A percentile compares a stretch with the other conserved stretches of the same genome.
These are phyloP conservation scores for Neurospora sp. DNA, from an alignment of 495 filamentous ascomycete genomes.

Conservation along the genomic window DNA sequence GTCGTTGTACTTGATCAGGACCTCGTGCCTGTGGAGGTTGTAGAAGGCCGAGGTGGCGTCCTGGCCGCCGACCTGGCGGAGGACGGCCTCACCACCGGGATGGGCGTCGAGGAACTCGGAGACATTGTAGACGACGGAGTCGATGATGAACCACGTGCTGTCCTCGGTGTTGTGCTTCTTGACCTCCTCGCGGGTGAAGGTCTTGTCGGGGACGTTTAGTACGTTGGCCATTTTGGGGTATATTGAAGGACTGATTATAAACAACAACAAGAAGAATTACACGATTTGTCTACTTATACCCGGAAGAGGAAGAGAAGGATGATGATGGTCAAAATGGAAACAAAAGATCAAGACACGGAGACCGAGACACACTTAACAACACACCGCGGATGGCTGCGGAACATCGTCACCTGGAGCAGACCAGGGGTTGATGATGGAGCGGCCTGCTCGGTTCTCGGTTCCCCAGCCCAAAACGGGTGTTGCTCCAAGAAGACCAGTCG, in stretches of 20 bases:
- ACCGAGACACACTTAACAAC: not conserved
- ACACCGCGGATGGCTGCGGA: not conserved
- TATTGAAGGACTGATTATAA: not conserved
- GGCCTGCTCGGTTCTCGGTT: not conserved
- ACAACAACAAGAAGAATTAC: not conserved
- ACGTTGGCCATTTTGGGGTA: not conserved
- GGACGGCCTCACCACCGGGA: constrained; percentile 73
- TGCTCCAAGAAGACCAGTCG: not conserved
- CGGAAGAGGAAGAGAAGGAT: not conserved
- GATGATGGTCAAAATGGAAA: not conserved
- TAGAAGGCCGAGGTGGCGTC: constrained; percentile 87
- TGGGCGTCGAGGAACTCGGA: constrained; percentile 88
- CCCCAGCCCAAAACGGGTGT: not conserved
- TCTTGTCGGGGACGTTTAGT: constrained; percentile 25
- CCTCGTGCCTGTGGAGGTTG: constrained; percentile 88
- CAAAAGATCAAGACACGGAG: not conserved
- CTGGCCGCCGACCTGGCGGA: constrained; percentile 72
- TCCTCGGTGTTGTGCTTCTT: constrained; percentile 76
- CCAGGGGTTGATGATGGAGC: not conserved
- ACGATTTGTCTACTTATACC: not conserved
- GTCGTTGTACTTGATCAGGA: constrained; percentile 62
- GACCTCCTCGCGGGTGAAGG: constrained; percentile 65
- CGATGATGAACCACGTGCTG: constrained; percentile 71
- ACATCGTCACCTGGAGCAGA: not conserved
- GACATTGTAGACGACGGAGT: constrained; percentile 87